Evolutionary conservation across 2,329 filamentous ascomycete genomes (phyloP).

Genomic region (Xylariales sp.): DNA sequence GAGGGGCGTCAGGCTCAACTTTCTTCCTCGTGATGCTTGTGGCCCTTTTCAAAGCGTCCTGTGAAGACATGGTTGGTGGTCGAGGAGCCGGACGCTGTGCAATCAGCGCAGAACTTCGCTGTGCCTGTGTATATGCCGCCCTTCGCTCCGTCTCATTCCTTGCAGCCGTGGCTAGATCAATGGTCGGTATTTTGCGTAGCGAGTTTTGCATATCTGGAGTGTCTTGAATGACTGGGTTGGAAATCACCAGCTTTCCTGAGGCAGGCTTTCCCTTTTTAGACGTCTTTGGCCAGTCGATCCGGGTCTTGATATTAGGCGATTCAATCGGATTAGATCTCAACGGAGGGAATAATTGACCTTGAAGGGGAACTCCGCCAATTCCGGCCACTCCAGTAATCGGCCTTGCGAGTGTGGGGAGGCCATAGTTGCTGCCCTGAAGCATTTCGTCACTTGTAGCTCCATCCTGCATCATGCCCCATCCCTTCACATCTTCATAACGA

Average conservation of each 20-base stretch:
- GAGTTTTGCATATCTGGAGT: conserved; percentile 18
- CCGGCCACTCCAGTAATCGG: conserved; percentile 29
- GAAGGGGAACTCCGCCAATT: conserved; percentile 32
- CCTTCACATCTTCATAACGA: conserved; percentile 46
- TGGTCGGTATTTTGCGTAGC: conserved; percentile 29
- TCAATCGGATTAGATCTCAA: conserved; percentile 22
- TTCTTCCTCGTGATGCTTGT: conserved; percentile 34
- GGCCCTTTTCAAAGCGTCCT: conserved; percentile 28
- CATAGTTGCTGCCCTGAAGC: conserved; percentile 12
- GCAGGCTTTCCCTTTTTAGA: conserved; percentile 18
- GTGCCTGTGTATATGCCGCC: conserved; percentile 23
- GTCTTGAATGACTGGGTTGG: conserved; percentile 38
- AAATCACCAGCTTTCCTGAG: conserved; percentile 41
- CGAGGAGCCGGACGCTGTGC: conserved; percentile 31
- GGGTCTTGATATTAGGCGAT: conserved; percentile 11
- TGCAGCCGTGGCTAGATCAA: conserved; percentile 46
- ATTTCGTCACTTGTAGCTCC: conserved; percentile 26
- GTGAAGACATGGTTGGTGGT: conserved; percentile 26
- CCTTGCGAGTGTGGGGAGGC: conserved; percentile 32
- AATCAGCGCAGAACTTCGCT: conserved; percentile 25
- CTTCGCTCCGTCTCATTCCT: conserved; percentile 41
- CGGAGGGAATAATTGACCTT: conserved; percentile 38
- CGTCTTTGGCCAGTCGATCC: conserved; percentile 8
- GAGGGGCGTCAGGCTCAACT: conserved; percentile 20
- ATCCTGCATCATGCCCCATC: conserved; percentile 29